Conservation (phyloP, 495 filamentous ascomycete genomes). For the Melanomma pulvis-pyrius region DNA sequence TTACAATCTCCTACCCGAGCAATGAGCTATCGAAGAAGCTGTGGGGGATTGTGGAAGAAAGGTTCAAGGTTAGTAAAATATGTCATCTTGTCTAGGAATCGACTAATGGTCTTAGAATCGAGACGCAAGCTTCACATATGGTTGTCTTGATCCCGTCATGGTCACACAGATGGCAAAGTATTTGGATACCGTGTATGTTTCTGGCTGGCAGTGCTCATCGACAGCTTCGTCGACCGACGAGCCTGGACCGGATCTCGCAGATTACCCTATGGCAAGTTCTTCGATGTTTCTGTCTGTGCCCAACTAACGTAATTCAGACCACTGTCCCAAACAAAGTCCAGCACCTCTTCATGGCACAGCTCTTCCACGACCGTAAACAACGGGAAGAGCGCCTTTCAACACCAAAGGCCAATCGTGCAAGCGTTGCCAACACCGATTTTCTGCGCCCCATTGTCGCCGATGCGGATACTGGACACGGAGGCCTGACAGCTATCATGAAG, state of each 20-base stretch:
- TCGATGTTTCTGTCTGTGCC: neutral
- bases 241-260: constrained; percentile 95
- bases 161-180: constrained; percentile 99
- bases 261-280: constrained; percentile 85
- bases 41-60: constrained; percentile 82
- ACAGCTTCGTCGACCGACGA: constrained; percentile 93
- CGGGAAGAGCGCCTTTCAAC: constrained; percentile 87
- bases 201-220: constrained; percentile 97
- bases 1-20: constrained; percentile 91
- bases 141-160: constrained; percentile 96
- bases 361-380: constrained; percentile 99
- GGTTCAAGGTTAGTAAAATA: constrained; percentile 69
- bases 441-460: constrained; percentile 95
- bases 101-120: constrained; percentile 58
- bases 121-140: constrained; percentile 91
- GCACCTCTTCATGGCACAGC: constrained; percentile 95
- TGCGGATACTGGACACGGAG: constrained; percentile 96
- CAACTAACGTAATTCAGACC: constrained; percentile 58
- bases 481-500: constrained; percentile 98
- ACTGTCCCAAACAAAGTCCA: constrained; percentile 98
- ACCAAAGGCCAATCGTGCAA: constrained; percentile 70
- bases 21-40: constrained; percentile 90
- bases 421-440: constrained; percentile 85
- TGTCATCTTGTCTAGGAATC: neutral
- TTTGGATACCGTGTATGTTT: constrained; percentile 97